Evolutionary conservation across 1,284 basidiomycete genomes (phyloP), one percentile per base, ranked within the genome.

Genomic region (Apiotrichum gamsii): DNA sequence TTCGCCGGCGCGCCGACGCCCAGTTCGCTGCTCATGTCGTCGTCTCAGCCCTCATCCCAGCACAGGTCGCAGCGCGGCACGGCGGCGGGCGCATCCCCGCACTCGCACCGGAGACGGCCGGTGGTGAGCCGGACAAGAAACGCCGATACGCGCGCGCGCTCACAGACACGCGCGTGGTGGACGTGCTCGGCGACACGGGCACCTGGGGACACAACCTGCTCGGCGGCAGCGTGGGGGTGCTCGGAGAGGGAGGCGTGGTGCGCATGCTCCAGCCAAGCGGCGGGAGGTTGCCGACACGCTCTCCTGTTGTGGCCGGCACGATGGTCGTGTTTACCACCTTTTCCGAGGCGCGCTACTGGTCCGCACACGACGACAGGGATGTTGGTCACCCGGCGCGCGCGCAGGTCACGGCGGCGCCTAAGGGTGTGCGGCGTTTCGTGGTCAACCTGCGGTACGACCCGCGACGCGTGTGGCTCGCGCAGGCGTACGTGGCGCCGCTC

Each of bases 381-480:
- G n/a, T n/a, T 31, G 25, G 11, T 11, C 23, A 46, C 14, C 44
- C 49, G 3, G 49, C 40, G 1, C 15, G 37, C 0, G 49, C 49
- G 3, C 39, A 45, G 30, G 44, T 46, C 2, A 40, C 44, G 1
- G 44, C 49, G 1, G 24, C 45, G 14, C 43, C 43, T 0, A 44
- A 51, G 4, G 35, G 34, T 2, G 31, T 38, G 15, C 24, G 42
- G 40, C 36, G 39, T 23, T 46, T 46, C 44, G 35, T 51, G 15
- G 44, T 51, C 0, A 46, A 46, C 30, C 19, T 51, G 3, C 39
- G 43, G 3, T 51, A 46, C 32, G 49, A 51, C 44, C 49, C 49
- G 5, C 44, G 44, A 8, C 49, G 49, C 8, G 15, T 16, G 5
- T 51, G 49, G 49, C 37, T 51, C 30, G 20, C 44, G 18, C 44